These are phyloP conservation scores for Trichoderma afroharzianum DNA, from an alignment of 2,329 filamentous ascomycete species.

Conservation along the genomic window DNA sequence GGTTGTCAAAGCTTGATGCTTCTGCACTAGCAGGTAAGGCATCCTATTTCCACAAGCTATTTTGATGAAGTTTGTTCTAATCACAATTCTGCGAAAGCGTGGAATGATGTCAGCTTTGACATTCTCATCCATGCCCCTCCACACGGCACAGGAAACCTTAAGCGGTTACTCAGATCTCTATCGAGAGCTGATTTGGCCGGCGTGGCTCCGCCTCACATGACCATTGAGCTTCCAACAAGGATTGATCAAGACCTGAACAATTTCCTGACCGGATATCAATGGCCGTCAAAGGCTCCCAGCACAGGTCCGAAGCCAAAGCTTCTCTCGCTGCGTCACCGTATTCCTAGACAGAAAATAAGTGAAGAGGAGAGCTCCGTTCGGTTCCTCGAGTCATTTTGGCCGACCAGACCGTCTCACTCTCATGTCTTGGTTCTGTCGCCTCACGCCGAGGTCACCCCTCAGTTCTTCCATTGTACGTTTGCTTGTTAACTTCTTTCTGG, in stretches of 20 bases:
- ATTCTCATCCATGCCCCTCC: constrained; percentile 76
- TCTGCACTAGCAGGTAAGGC: constrained; percentile 60
- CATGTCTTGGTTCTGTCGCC: constrained; percentile 85
- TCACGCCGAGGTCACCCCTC: constrained; percentile 71
- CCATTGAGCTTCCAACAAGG: constrained; percentile 73
- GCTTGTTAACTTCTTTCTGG: background rate
- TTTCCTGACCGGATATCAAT: constrained; percentile 62
- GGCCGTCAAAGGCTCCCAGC: constrained; percentile 52
- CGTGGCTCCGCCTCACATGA: constrained; percentile 67
- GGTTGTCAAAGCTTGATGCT: constrained; percentile 76
- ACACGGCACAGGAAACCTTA: constrained; percentile 67
- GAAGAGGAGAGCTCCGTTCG: constrained; percentile 69
- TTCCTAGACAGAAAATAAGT: constrained; percentile 56
- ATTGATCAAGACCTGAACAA: constrained; percentile 62
- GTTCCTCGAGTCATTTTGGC: constrained; percentile 87
- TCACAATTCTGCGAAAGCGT: constrained; percentile 47
- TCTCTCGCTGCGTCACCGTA: constrained; percentile 71
- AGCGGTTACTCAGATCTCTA: constrained; percentile 74
- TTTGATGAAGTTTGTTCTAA: constrained; percentile 21
- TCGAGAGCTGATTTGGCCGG: constrained; percentile 71
- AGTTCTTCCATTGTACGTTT: constrained; percentile 72
- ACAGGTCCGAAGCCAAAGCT: constrained; percentile 44
- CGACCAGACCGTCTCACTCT: constrained; percentile 56
- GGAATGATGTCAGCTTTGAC: constrained; percentile 75
- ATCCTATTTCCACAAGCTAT: too few species aligned